phyloP scores from a whole-genome alignment of 1,139 yeast species.

The Pneumocystis murina region DNA sequence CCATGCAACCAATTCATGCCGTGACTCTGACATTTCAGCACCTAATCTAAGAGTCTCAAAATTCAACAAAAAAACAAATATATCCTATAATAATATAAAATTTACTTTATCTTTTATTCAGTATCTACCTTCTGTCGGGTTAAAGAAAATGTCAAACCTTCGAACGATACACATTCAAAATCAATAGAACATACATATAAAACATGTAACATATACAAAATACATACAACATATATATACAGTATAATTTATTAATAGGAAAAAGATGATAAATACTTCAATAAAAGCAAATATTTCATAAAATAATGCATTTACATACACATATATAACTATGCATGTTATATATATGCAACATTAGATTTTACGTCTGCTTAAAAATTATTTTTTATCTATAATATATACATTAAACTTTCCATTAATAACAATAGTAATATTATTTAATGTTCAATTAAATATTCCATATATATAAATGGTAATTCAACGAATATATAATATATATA shows the following conservation, averaged over 20 bases:
- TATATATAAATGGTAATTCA: too few species aligned
- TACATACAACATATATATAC: not conserved
- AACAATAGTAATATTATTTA: too few species aligned
- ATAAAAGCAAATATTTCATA: too few species aligned
- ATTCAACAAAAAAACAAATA: not conserved
- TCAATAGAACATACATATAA: not conserved
- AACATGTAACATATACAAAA: not conserved
- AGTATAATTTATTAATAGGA: not conserved
- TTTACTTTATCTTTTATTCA: not conserved
- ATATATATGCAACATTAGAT: too few species aligned
- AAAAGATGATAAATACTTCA: too few species aligned
- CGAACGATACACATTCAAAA: not conserved
- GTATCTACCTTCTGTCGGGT: not conserved
- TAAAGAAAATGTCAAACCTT: not conserved
- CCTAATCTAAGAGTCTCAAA: not conserved
- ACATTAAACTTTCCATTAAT: too few species aligned
- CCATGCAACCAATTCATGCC: constrained; percentile 78
- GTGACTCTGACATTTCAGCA: constrained; percentile 45
- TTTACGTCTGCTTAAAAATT: too few species aligned
- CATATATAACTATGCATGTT: too few species aligned
- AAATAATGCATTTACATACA: too few species aligned
- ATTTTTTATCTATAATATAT: too few species aligned
- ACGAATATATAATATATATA: too few species aligned
- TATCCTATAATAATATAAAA: not conserved
- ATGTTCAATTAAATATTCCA: too few species aligned